phyloP scores from a whole-genome alignment of 1,139 yeast species.

The Blastobotrys elegans region DNA sequence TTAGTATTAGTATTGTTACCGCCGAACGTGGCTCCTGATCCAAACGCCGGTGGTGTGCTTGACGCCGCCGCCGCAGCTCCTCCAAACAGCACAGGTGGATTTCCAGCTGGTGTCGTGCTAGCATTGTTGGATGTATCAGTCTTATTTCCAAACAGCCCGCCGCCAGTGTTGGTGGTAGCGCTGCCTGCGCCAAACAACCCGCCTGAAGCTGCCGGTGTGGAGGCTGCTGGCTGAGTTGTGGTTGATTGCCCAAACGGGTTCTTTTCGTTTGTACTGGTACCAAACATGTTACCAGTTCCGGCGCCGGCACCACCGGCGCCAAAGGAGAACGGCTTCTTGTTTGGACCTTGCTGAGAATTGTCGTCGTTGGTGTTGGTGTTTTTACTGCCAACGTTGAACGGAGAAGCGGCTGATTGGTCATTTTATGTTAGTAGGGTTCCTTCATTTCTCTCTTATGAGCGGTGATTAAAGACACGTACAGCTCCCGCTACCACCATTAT shows the following conservation, averaged over 20 bases:
- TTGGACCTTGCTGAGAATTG: not conserved
- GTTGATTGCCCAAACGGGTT: constrained; percentile 9
- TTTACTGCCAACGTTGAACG: constrained; percentile 9
- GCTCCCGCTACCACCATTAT: not conserved
- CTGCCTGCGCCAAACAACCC: not conserved
- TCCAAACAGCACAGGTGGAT: not conserved
- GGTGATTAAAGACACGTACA: too few species aligned
- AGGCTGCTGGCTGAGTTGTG: constrained; percentile 4
- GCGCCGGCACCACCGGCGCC: not conserved
- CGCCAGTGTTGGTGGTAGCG: not conserved
- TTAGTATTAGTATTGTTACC: not conserved
- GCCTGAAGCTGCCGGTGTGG: constrained; percentile 9
- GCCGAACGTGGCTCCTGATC: constrained; percentile 8
- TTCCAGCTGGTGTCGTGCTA: constrained; percentile 6
- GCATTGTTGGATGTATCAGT: constrained; percentile 1
- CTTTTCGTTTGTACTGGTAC: not conserved
- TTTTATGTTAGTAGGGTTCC: too few species aligned
- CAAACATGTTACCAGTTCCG: constrained; percentile 5
- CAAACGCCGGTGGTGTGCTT: constrained; percentile 15
- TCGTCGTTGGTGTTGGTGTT: constrained; percentile 10
- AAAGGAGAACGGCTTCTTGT: not conserved
- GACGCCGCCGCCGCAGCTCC: constrained; percentile 1
- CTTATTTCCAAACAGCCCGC: constrained; percentile 15
- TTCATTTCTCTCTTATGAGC: too few species aligned
- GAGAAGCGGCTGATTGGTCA: constrained; percentile 4